Conservation (phyloP, 495 filamentous ascomycete genomes). For the Beverwykella pulmonaria region DNA sequence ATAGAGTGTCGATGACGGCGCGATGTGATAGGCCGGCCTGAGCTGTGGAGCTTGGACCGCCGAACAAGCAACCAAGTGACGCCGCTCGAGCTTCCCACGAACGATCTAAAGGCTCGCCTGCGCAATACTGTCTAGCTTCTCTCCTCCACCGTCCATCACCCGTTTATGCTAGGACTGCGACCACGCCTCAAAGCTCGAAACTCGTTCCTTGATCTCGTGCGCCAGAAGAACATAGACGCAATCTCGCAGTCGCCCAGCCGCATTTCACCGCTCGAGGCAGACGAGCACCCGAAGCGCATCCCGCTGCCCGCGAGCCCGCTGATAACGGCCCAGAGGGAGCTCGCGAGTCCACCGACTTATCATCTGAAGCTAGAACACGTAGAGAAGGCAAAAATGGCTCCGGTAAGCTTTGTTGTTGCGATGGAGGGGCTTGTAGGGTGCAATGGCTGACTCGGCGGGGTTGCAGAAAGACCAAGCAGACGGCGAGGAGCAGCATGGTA, state of each 20-base stretch:
- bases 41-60: slow-evolving; percentile 1
- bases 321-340: slow-evolving; percentile 5
- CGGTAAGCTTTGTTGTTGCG: slow-evolving; percentile 34
- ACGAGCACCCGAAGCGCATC: slow-evolving; percentile 28
- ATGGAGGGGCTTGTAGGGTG: background rate
- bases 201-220: slow-evolving; percentile 73
- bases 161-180: slow-evolving; percentile 57
- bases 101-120: slow-evolving; percentile 13
- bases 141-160: slow-evolving; percentile 10
- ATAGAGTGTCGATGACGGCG: too few species aligned
- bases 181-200: slow-evolving; percentile 69
- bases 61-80: background rate
- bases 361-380: background rate
- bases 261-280: slow-evolving; percentile 27
- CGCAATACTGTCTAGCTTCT: background rate
- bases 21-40: background rate
- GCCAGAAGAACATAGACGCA: slow-evolving; percentile 48
- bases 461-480: slow-evolving; percentile 42
- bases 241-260: slow-evolving; percentile 30
- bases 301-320: slow-evolving; percentile 39
- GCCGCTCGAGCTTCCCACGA: background rate
- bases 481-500: slow-evolving; percentile 59
- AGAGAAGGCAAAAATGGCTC: slow-evolving; percentile 35
- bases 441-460: slow-evolving; percentile 29
- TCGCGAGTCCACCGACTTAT: slow-evolving; percentile 5